phyloP scores from a whole-genome alignment of 116 monocot genomes.

The Phalaenopsis hybrid region DNA sequence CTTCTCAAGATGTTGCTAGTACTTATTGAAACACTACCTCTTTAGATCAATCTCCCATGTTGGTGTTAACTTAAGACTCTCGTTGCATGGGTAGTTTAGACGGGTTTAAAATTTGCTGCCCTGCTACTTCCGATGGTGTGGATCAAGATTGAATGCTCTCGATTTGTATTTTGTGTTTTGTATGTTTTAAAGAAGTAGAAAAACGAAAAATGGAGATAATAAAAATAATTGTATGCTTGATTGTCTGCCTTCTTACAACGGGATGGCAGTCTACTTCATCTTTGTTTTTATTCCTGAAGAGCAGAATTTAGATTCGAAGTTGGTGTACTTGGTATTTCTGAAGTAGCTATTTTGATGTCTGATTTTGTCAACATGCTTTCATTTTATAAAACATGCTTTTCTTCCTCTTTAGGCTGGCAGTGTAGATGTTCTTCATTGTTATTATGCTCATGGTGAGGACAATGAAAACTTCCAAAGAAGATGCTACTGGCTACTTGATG shows the following conservation, averaged over 20 bases:
- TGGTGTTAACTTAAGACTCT: background rate
- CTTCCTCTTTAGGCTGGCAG: conserved; percentile 39
- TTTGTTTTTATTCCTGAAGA: background rate
- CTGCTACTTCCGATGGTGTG: background rate
- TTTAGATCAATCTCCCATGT: background rate
- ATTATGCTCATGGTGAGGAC: conserved; percentile 86
- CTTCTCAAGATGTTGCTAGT: background rate
- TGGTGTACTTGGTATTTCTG: background rate
- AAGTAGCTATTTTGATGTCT: background rate
- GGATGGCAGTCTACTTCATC: background rate
- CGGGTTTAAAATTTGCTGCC: background rate
- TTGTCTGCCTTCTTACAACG: background rate
- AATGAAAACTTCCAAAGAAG: conserved; percentile 80
- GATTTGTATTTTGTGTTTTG: background rate
- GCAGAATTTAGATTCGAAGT: background rate
- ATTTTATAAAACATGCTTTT: background rate
- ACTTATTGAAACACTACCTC: background rate
- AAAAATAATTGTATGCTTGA: background rate
- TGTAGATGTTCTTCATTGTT: conserved; percentile 79
- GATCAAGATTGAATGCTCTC: background rate
- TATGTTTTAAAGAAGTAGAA: background rate
- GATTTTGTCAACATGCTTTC: background rate
- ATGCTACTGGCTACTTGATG: conserved; percentile 80
- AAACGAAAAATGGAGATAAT: background rate
- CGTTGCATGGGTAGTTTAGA: background rate